Evolutionary conservation across 2,329 filamentous ascomycete genomes (phyloP).

Genomic region (Chaetomiaceae sp.): DNA sequence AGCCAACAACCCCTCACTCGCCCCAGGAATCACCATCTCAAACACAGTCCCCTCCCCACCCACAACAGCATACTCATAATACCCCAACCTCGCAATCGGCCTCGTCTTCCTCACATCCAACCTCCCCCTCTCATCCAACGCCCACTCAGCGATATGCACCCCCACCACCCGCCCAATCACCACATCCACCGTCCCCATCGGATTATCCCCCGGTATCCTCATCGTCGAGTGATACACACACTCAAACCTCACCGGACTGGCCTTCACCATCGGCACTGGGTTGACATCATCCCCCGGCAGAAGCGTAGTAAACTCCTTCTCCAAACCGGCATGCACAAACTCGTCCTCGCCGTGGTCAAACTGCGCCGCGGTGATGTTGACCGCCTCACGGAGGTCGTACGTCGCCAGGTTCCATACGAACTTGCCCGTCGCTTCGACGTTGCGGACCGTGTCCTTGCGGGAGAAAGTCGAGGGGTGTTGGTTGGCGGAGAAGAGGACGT

Average conservation of each 20-base stretch:
- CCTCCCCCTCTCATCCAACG: slow-evolving; percentile 47
- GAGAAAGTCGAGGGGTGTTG: slow-evolving; percentile 38
- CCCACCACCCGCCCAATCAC: slow-evolving; percentile 54
- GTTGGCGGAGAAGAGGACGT: slow-evolving; percentile 59
- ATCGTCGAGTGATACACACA: slow-evolving; percentile 53
- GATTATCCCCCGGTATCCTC: slow-evolving; percentile 51
- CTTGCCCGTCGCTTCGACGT: slow-evolving; percentile 50
- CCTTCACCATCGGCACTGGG: slow-evolving; percentile 47
- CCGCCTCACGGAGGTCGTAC: slow-evolving; percentile 49
- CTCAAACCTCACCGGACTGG: slow-evolving; percentile 55
- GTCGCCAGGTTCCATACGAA: slow-evolving; percentile 60
- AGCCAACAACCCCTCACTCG: slow-evolving; percentile 18
- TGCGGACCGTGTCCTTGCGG: slow-evolving; percentile 55
- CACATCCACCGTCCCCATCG: slow-evolving; percentile 54
- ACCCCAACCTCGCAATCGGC: slow-evolving; percentile 58
- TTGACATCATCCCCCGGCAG: slow-evolving; percentile 22
- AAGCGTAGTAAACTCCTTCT: slow-evolving; percentile 41
- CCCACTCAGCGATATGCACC: slow-evolving; percentile 52
- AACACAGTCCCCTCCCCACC: slow-evolving; percentile 42
- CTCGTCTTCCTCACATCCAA: slow-evolving; percentile 53
- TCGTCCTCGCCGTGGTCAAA: slow-evolving; percentile 49
- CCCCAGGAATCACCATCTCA: slow-evolving; percentile 52
- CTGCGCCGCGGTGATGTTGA: slow-evolving; percentile 52
- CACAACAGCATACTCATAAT: slow-evolving; percentile 55
- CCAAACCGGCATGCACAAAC: slow-evolving; percentile 46